Evolutionary conservation across 2,329 filamentous ascomycete genomes (phyloP), one percentile per base, ranked within the genome.

Genomic region (Pochonia chlamydosporia): DNA sequence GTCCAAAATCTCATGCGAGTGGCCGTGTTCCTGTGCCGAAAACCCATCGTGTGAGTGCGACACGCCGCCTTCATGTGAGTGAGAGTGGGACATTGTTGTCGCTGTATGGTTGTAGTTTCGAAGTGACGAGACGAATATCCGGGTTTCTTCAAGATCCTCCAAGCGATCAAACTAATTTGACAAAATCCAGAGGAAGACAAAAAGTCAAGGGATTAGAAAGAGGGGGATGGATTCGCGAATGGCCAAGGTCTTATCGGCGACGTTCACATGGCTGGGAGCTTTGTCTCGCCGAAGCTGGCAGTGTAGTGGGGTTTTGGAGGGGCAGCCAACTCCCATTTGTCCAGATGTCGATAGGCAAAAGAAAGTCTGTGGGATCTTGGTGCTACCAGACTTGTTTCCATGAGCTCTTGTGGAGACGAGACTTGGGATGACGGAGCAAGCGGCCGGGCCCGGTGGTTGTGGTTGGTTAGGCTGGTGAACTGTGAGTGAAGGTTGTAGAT

Each of bases 1-100:
- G 61, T 93, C 85, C 56, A 96, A 85, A 60, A 97, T 90, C 74
- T 97, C 93, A 66, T 97, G 93, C 2, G 85, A 88, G 73, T 99
- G 93, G 59, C 93, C 93, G 67, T 97, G 93, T 62, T 92, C 87
- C 51, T 79, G 75, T 48, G 73, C 69, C 52, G 73, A 72, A 63
- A 73, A 69, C 50, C 73, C 73, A 48, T 82, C 79, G 65, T 87
- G 81, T 5, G 76, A 73, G 62, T 83, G 82, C 28, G 76, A 73
- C 40, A 71, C 73, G 54, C 60, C 59, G 30, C 69, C 72, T 47
- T 81, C 78, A 64, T 85, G 79, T 18, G 74, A 71, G 59, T 81
- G 79, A 23, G 59, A 52, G 52, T 68, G 69, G 28, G 67, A 61
- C 66, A 69, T 70, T 46, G 35, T 57, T 36, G 37, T n/a, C n/a